Evolutionary conservation across 139 green algal genomes (phyloP).

Genomic region (Zygnema cylindricum): DNA sequence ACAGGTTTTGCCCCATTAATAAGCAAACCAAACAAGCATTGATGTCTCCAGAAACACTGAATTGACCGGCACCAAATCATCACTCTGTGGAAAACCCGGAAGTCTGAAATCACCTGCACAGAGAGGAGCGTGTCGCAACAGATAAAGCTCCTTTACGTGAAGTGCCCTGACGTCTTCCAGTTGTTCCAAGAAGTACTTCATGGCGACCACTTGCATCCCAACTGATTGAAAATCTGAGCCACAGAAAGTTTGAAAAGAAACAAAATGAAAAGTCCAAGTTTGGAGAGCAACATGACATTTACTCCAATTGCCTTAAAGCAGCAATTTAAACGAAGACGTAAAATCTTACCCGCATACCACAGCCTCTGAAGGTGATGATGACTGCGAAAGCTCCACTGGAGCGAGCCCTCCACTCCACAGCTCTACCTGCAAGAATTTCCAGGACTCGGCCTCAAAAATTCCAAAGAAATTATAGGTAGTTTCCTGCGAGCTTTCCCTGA

Average conservation of each 20-base stretch:
- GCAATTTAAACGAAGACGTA: too few relatives aligned
- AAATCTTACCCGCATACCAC: constrained; percentile 8
- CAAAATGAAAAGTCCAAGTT: constrained; percentile 24
- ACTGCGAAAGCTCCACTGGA: not conserved
- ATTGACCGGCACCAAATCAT: not conserved
- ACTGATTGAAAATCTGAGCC: constrained; percentile 18
- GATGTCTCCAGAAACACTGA: not conserved
- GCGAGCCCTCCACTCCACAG: not conserved
- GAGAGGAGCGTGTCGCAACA: constrained; percentile 61
- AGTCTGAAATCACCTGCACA: constrained; percentile 61
- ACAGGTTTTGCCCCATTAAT: not conserved
- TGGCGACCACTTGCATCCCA: constrained; percentile 52
- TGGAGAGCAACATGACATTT: too few relatives aligned
- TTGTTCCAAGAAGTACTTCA: constrained; percentile 68
- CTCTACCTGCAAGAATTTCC: not conserved
- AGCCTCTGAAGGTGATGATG: constrained; percentile 13
- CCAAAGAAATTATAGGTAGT: too few relatives aligned
- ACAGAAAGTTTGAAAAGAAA: not conserved
- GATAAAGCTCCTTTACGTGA: constrained; percentile 45
- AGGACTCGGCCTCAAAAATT: too few relatives aligned
- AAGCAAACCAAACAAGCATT: not conserved
- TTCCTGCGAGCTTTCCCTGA: too few relatives aligned
- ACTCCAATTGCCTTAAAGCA: too few relatives aligned
- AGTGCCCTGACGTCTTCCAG: constrained; percentile 65
- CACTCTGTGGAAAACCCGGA: not conserved